Base-by-base conservation (phyloP, 495 filamentous ascomycete genomes). In the Cenococcum geophilum region DNA sequence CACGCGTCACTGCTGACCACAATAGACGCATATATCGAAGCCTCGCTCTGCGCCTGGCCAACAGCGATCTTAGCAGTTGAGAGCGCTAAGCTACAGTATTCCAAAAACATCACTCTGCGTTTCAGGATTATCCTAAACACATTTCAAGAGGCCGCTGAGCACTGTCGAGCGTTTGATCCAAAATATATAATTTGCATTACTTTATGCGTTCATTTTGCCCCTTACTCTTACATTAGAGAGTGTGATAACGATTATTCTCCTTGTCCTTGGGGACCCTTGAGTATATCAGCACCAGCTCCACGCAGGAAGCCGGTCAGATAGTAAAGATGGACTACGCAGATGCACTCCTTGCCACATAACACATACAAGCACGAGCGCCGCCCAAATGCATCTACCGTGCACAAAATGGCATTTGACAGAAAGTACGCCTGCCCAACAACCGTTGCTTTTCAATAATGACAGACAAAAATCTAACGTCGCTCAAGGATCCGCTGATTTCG, bases 401-500 rank as follows among this genome's bases (percentile, higher is more conserved):
- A 14, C 40, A 45, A 45, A 45, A 45, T 45, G 40, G 18, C 27
- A 35, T 35, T 18, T 14, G 22, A 43, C 27, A 40, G 35, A 11
- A 42, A 57, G 32, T 4, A 45, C 40, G 40, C 40, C 40, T 16
- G 40, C 4, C 40, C 40, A 45, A 16, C 40, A 14, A 45, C 18
- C 18, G 4, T 45, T 32, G 40, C 1, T 43, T 22, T 16, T 37
- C 14, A 43, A 16, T 36, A 57, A 48, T 4, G 22, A 48, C 14
- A 58, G 56, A 48, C 25, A 5, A 47, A 47, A 58, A 6, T 32
- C 2, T 3, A 32, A 32, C 3, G 6, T 16, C 57, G 9, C 5
- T 70, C 56, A 66, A 16, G 61, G 66, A 62, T 64, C 65, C 61
- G 64, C 66, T 32, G 62, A 65, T 55, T 64, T 65, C 50, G 71